Conservation (phyloP, 2,329 filamentous ascomycete species). For the Chaetoscypha palmicola region DNA sequence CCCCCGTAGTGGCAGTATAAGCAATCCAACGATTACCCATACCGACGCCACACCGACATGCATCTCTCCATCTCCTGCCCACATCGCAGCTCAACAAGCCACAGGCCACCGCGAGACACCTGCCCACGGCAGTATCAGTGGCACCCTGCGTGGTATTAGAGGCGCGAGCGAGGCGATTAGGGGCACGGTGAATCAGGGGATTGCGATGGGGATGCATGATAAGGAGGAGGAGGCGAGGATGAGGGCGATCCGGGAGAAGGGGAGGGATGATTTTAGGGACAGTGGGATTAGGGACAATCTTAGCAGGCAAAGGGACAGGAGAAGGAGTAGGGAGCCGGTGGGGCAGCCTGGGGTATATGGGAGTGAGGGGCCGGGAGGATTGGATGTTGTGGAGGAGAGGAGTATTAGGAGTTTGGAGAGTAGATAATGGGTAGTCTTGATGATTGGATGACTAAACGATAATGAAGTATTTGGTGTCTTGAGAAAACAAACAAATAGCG, state of each 20-base stretch:
- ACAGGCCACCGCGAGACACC: slow-evolving; percentile 1
- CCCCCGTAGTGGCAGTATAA: neutral
- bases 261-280: slow-evolving; percentile 18
- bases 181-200: slow-evolving; percentile 18
- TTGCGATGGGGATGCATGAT: slow-evolving; percentile 19
- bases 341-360: slow-evolving; percentile 14
- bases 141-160: slow-evolving; percentile 15
- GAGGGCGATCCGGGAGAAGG: slow-evolving; percentile 18
- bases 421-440: neutral
- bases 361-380: slow-evolving; percentile 17
- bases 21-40: neutral
- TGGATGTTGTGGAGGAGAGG: slow-evolving; percentile 18
- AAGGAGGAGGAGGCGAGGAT: slow-evolving; percentile 20
- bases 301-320: slow-evolving; percentile 11
- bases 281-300: slow-evolving; percentile 20
- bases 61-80: neutral
- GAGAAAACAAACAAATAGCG: no score
- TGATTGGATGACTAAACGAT: no score
- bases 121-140: slow-evolving; percentile 9
- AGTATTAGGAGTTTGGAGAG: slow-evolving; percentile 9
- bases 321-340: slow-evolving; percentile 12
- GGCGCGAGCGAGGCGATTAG: slow-evolving; percentile 22
- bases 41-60: neutral
- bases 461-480: no score
- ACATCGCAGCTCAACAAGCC: neutral